These are phyloP conservation scores for Mycena filopes DNA, from an alignment of 768 basidiomycete genomes.

Conservation along the genomic window DNA sequence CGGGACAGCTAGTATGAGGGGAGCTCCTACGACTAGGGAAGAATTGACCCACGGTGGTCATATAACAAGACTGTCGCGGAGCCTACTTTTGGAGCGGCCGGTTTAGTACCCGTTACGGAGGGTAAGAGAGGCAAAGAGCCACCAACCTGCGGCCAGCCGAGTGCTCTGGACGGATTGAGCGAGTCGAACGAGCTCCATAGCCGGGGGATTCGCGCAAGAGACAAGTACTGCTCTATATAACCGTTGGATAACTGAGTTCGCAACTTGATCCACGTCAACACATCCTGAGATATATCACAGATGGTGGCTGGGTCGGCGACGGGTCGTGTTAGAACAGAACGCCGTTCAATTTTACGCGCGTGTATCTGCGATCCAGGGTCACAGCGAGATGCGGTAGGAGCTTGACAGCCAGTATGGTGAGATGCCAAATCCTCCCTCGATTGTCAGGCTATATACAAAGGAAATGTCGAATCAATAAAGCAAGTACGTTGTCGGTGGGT, in stretches of 20 bases:
- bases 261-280: neutral
- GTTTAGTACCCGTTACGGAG: neutral
- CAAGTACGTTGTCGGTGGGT: no score
- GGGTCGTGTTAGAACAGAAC: neutral
- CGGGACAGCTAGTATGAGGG: neutral
- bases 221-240: neutral
- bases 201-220: neutral
- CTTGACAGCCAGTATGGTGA: no score
- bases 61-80: constrained; percentile 10
- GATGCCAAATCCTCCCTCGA: neutral
- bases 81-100: neutral
- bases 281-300: constrained; percentile 7
- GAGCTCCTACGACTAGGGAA: neutral
- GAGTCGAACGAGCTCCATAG: constrained; percentile 7
- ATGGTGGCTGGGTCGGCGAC: neutral
- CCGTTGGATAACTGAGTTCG: neutral
- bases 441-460: no score
- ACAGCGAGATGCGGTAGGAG: neutral
- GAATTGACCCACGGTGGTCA: constrained; percentile 10
- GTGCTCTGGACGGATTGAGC: constrained; percentile 14
- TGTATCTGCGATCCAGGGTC: neutral
- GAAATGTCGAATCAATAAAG: no score
- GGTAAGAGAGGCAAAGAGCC: neutral
- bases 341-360: neutral
- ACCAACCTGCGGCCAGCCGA: constrained; percentile 17